These are phyloP conservation scores for Pachysandra terminalis DNA, from an alignment of 164 flowering plant genomes.

Conservation along the genomic window DNA sequence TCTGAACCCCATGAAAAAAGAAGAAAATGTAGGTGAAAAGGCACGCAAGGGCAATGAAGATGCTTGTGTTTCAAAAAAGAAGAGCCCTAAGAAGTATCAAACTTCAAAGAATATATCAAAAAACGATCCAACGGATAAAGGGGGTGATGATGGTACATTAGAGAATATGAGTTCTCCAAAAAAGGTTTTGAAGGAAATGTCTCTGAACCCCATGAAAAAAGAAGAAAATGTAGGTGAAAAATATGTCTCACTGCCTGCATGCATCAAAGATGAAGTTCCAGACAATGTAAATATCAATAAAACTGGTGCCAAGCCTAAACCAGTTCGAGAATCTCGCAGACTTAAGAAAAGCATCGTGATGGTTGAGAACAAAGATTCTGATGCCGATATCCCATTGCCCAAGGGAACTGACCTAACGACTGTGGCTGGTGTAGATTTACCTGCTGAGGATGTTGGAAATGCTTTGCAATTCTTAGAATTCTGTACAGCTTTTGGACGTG, in stretches of 20 bases:
- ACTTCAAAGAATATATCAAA: neutral
- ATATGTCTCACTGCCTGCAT: neutral
- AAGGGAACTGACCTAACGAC: conserved; percentile 35
- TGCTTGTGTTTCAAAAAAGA: conserved; percentile 5
- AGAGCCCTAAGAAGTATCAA: conserved; percentile 9
- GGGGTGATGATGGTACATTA: neutral
- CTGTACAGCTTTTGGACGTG: conserved; percentile 81
- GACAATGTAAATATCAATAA: conserved; percentile 6
- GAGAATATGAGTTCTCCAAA: neutral
- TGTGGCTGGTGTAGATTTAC: conserved; percentile 54
- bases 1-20: neutral
- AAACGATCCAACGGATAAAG: conserved; percentile 7
- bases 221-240: neutral
- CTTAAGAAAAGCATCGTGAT: conserved; percentile 6
- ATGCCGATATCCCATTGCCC: conserved; percentile 45
- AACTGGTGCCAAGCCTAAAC: conserved; percentile 9
- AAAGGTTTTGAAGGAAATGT: neutral
- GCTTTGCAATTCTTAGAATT: conserved; percentile 90
- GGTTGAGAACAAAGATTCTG: conserved; percentile 7
- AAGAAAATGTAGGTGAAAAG: neutral
- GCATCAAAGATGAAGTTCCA: neutral
- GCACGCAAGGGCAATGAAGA: too few species aligned
- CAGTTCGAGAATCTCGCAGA: neutral
- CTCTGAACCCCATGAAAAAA: neutral
- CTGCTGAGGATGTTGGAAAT: conserved; percentile 60